phyloP scores from a whole-genome alignment of 805 yeast genomes.

The Cyberlindnera mississippiensis region DNA sequence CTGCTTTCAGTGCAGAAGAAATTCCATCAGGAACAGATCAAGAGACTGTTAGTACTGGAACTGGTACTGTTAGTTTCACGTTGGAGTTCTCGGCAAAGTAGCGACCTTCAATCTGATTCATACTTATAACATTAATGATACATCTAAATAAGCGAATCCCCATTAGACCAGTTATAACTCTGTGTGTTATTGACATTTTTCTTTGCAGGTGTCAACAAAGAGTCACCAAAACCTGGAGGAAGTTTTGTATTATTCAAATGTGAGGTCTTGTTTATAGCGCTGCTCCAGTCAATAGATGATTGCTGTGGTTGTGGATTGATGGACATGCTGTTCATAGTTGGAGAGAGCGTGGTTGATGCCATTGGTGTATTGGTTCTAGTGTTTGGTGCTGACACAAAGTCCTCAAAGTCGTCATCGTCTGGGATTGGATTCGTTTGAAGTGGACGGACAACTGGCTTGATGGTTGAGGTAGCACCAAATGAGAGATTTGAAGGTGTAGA shows the following conservation, averaged over 20 bases:
- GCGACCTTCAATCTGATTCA: too few species aligned
- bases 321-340: conserved; percentile 2
- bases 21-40: too few species aligned
- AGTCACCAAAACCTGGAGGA: conserved; percentile 42
- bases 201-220: conserved; percentile 32
- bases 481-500: not conserved
- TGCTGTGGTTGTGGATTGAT: too few species aligned
- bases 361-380: conserved; percentile 19
- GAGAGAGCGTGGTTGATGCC: not conserved
- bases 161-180: conserved; percentile 9
- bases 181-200: conserved; percentile 10
- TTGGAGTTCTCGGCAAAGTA: too few species aligned
- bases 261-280: conserved; percentile 2
- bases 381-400: conserved; percentile 31
- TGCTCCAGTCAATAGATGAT: not conserved
- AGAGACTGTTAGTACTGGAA: too few species aligned
- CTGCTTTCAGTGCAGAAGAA: too few species aligned
- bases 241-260: conserved; percentile 16
- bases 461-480: conserved; percentile 17
- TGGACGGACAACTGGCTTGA: conserved; percentile 17
- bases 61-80: too few species aligned
- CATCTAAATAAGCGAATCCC: conserved; percentile 19
- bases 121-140: too few species aligned
- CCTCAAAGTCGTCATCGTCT: conserved; percentile 28
- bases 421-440: conserved; percentile 14